Percentiles rank a stretch among this genome's conserved stretches.
These are phyloP conservation scores for Xylaria sp. DNA, from an alignment of 2,329 filamentous ascomycete genomes.

Conservation along the genomic window DNA sequence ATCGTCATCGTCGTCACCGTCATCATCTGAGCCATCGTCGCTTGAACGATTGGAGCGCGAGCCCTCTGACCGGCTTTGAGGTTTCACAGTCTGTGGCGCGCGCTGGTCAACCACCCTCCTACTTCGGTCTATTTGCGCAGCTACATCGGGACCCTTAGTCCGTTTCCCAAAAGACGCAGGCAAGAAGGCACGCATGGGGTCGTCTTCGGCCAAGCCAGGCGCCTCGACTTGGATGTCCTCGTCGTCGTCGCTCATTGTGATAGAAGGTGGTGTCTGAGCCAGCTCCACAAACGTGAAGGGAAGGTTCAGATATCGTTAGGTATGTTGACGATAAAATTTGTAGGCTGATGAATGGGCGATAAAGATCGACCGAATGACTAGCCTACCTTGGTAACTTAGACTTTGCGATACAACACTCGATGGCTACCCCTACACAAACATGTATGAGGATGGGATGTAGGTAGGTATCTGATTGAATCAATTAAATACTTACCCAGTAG, in stretches of 20 bases:
- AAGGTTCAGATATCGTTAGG: neutral
- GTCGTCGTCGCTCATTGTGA: slow-evolving; percentile 66
- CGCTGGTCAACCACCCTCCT: slow-evolving; percentile 66
- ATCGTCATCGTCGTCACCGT: slow-evolving; percentile 66
- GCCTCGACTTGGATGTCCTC: slow-evolving; percentile 69
- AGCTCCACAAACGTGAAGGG: slow-evolving; percentile 4
- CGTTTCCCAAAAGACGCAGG: slow-evolving; percentile 89
- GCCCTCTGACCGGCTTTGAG: slow-evolving; percentile 44
- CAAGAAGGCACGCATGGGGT: slow-evolving; percentile 80
- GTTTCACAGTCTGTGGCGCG: slow-evolving; percentile 46
- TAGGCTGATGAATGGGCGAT: neutral
- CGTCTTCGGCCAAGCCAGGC: slow-evolving; percentile 67
- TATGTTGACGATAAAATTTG: neutral
- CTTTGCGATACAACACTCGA: too few relatives aligned
- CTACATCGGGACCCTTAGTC: slow-evolving; percentile 76
- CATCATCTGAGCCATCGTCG: slow-evolving; percentile 62
- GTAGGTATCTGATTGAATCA: neutral
- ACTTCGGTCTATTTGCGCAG: slow-evolving; percentile 82
- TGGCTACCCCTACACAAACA: too few relatives aligned
- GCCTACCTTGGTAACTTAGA: too few relatives aligned
- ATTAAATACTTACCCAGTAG: neutral
- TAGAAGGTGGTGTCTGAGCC: neutral
- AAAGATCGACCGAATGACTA: too few relatives aligned
- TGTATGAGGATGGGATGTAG: neutral
- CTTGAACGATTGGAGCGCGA: slow-evolving; percentile 48